Evolutionary conservation across 2,329 filamentous ascomycete species (phyloP).

Genomic region (Sordariomycetes sp.): DNA sequence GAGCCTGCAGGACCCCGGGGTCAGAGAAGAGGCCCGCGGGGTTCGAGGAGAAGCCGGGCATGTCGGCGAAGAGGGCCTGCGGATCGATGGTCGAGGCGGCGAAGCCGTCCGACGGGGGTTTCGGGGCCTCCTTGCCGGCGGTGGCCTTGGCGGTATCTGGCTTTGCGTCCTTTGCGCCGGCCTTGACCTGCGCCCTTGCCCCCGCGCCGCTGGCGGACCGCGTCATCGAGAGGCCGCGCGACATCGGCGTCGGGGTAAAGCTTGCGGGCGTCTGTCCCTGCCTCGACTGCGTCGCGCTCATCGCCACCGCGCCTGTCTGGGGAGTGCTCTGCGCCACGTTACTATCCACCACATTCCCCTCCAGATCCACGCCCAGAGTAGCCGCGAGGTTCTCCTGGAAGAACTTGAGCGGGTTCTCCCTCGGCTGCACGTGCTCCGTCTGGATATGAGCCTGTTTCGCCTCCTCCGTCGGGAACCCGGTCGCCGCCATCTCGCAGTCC

Average conservation of each 20-base stretch:
- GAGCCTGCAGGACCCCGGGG: slow-evolving; percentile 36
- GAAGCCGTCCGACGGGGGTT: slow-evolving; percentile 16
- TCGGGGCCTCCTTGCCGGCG: slow-evolving; percentile 12
- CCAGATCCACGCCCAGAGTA: slow-evolving; percentile 34
- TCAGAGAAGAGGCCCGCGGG: slow-evolving; percentile 36
- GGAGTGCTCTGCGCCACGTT: slow-evolving; percentile 12
- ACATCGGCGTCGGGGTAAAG: slow-evolving; percentile 31
- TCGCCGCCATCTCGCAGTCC: slow-evolving; percentile 36
- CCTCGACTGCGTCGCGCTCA: slow-evolving; percentile 29
- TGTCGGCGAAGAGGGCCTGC: slow-evolving; percentile 25
- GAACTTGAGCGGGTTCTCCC: slow-evolving; percentile 40
- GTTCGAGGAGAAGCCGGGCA: slow-evolving; percentile 23
- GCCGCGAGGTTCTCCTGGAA: slow-evolving; percentile 32
- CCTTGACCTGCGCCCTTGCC: background rate
- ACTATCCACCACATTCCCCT: slow-evolving; percentile 27
- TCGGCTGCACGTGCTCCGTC: slow-evolving; percentile 46
- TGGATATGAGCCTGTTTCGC: slow-evolving; percentile 36
- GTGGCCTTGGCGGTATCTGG: background rate
- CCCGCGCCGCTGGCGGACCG: slow-evolving; percentile 25
- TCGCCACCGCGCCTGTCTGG: slow-evolving; percentile 16
- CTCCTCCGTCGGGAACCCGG: slow-evolving; percentile 40
- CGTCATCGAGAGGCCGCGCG: slow-evolving; percentile 36
- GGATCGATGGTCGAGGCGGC: slow-evolving; percentile 22
- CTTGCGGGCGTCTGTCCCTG: slow-evolving; percentile 30
- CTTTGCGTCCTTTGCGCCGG: background rate